A percentile compares a stretch with the other conserved stretches of the same genome.
Evolutionary conservation across 768 basidiomycete genomes (phyloP).

Genomic region (Agaricus blazei): DNA sequence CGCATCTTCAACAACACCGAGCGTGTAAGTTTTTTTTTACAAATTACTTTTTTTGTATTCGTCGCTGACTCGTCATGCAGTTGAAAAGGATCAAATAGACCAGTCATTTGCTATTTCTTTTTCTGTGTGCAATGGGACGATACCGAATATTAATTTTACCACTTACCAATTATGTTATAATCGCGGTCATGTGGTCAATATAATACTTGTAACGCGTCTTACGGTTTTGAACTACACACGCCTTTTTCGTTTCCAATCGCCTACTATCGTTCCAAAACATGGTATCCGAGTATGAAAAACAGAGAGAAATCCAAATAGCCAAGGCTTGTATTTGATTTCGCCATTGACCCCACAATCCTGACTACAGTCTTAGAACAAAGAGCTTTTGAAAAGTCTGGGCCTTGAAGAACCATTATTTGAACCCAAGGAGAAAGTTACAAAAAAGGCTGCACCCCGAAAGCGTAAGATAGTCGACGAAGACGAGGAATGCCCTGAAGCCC

Average conservation of each 20-base stretch:
- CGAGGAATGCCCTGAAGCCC: conserved; percentile 12
- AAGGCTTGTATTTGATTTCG: conserved; percentile 14
- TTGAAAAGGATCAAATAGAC: conserved; percentile 56
- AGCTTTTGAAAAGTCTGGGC: conserved; percentile 35
- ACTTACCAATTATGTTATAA: no score
- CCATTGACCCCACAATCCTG: background rate
- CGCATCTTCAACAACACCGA: conserved; percentile 80
- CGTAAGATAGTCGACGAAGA: conserved; percentile 19
- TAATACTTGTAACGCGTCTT: background rate
- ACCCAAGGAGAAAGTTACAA: conserved; percentile 35
- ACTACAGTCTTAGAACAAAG: conserved; percentile 31
- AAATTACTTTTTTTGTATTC: background rate
- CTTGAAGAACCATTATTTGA: conserved; percentile 45
- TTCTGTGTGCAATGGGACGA: background rate
- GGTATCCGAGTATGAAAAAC: conserved; percentile 24
- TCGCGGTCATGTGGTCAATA: conserved; percentile 8
- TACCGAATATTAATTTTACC: no score
- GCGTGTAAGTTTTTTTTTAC: conserved; percentile 44
- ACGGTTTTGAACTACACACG: no score
- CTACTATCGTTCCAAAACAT: conserved; percentile 9
- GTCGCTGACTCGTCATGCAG: conserved; percentile 27
- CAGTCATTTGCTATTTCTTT: background rate
- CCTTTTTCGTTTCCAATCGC: no score
- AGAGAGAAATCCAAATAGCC: conserved; percentile 29
- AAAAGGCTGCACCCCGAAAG: conserved; percentile 24